Evolutionary conservation across 2,329 filamentous ascomycete genomes (phyloP).

Genomic region (Tricladium varicosporioides): DNA sequence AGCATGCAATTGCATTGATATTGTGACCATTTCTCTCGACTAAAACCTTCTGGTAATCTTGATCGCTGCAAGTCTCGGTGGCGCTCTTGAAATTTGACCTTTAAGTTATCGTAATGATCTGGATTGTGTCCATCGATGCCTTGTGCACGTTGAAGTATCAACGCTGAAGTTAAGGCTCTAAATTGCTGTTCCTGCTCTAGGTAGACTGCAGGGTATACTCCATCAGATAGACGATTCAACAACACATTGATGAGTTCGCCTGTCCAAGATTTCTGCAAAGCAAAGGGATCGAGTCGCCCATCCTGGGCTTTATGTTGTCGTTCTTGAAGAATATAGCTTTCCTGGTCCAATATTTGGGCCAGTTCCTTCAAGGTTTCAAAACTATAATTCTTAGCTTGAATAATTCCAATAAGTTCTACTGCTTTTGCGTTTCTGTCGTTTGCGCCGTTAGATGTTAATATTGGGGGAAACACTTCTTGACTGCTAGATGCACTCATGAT

Average conservation of each 20-base stretch:
- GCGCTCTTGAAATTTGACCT: not conserved
- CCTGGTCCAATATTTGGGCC: not conserved
- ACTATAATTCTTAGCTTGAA: not conserved
- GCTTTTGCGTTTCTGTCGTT: not conserved
- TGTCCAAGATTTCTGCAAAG: not conserved
- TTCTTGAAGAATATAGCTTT: not conserved
- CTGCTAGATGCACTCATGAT: not conserved
- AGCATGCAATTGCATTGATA: not conserved
- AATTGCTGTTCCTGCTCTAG: not conserved
- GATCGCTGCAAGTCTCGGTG: not conserved
- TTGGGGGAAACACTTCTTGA: not conserved
- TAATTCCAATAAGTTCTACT: not conserved
- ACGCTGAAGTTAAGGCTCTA: not conserved
- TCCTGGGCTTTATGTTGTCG: not conserved
- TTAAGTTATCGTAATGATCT: not conserved
- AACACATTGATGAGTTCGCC: not conserved
- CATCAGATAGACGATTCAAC: not conserved
- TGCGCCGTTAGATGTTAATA: not conserved
- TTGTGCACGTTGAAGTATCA: not conserved
- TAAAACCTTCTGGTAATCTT: not conserved
- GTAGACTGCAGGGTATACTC: not conserved
- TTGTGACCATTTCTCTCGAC: not conserved
- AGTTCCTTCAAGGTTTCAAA: not conserved
- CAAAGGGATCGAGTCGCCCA: not conserved
- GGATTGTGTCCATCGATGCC: not conserved